Base-by-base conservation (phyloP, 768 basidiomycete species). In the Termitomyces sp. region DNA sequence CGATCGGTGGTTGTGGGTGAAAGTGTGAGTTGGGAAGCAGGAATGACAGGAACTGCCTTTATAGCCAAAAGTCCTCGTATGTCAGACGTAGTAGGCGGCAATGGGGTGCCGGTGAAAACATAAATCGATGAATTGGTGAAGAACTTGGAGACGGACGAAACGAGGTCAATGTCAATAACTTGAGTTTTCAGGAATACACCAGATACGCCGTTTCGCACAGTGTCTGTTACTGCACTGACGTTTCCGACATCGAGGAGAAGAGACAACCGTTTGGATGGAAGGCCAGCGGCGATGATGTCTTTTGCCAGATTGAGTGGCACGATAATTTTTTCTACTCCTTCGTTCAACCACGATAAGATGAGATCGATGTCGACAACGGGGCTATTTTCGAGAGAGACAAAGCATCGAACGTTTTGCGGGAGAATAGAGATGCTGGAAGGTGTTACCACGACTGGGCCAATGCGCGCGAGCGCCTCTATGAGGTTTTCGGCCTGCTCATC, bases 131-230 rank as follows among this genome's bases (percentile, higher is more conserved):
- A 83, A 41, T 79, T 81, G 42, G 78, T 66, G 70, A 89, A 94
- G 71, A 92, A 93, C 56, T 81, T 79, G 39, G 90, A 83, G 57
- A 95, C 77, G 4, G 92, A 90, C 16, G 86, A 78, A 54, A 95
- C 84, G 60, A 92, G 80, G 66, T 94, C 89, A 34, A 86, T 68
- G 70, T 92, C 89, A 54, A 89, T 77, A 4, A 84, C 78, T 7
- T 83, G 78, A 2, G 88, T 86, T 70, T 91, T 93, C 68, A 93
- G 82, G 45, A 94, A 77, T 5, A 94, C 87, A 54, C 90, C 91
- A 33, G 89, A 88, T 55, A 91, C 84, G 18, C 83, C 85, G 64
- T 78, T 84, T 31, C 88, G 84, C 53, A 90, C 78, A 62, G 79
- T 87, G 70, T 92, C 88, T 5, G 89, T 84, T 37, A 93, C 85